Evolutionary conservation across 2,329 filamentous ascomycete species (phyloP).

Genomic region (Neonectria neomacrospora): DNA sequence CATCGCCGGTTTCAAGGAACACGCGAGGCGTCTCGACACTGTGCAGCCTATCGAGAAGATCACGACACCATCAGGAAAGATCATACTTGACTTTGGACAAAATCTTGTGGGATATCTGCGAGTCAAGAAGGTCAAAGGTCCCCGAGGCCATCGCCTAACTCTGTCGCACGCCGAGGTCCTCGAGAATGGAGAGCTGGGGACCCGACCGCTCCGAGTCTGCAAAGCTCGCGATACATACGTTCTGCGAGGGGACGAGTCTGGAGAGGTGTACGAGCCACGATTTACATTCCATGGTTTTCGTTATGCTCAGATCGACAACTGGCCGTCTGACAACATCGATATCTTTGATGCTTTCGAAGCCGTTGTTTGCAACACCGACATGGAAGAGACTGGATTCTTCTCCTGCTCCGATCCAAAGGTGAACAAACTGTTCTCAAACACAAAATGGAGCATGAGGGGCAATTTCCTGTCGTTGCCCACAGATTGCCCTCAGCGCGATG

Average conservation of each 20-base stretch:
- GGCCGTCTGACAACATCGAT: conserved; percentile 47
- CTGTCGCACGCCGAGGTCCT: conserved; percentile 67
- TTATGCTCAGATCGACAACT: conserved; percentile 61
- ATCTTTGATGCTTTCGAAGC: conserved; percentile 42
- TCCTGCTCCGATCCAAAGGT: conserved; percentile 62
- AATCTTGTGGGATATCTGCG: conserved; percentile 65
- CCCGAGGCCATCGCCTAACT: conserved; percentile 54
- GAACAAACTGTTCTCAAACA: conserved; percentile 66
- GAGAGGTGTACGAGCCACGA: conserved; percentile 54
- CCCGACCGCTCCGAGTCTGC: conserved; percentile 34
- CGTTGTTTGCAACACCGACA: conserved; percentile 62
- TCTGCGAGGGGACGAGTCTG: conserved; percentile 27
- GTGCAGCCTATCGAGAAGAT: conserved; percentile 38
- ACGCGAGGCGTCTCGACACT: conserved; percentile 36
- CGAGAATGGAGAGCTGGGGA: conserved; percentile 57
- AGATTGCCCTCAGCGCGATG: conserved; percentile 67
- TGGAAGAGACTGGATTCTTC: conserved; percentile 63
- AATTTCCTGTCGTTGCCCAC: conserved; percentile 69
- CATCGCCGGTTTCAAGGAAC: conserved; percentile 55
- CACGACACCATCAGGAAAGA: conserved; percentile 54
- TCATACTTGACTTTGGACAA: conserved; percentile 67
- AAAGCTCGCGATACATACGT: conserved; percentile 31
- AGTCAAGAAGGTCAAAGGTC: conserved; percentile 51
- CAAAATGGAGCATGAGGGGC: conserved; percentile 66
- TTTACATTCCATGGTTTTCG: conserved; percentile 68